phyloP scores from a whole-genome alignment of 768 basidiomycete genomes.

The Trametes cingulata region DNA sequence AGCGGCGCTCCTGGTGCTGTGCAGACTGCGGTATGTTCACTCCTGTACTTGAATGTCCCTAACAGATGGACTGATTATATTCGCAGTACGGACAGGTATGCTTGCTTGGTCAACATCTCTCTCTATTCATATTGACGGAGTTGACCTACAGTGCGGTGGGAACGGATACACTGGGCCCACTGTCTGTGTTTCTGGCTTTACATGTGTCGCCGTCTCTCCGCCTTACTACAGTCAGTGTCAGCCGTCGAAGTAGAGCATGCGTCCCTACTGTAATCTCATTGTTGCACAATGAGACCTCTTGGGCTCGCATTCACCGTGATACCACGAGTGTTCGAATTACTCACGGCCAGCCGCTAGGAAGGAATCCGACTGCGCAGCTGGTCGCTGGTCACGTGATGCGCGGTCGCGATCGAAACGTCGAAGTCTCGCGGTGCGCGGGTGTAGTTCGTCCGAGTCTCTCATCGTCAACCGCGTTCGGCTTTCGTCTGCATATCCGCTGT shows the following conservation, averaged over 20 bases:
- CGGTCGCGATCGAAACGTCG: conserved; percentile 7
- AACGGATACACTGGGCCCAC: conserved; percentile 25
- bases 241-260: background rate
- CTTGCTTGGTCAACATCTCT: background rate
- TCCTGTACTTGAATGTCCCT: background rate
- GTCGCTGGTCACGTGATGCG: conserved; percentile 8
- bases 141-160: conserved; percentile 23
- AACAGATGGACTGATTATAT: background rate
- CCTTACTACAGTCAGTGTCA: conserved; percentile 33
- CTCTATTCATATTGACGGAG: background rate
- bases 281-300: too few relatives aligned
- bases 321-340: too few relatives aligned
- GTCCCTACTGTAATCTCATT: background rate
- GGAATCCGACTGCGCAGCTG: background rate
- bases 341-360: too few relatives aligned
- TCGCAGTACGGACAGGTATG: conserved; percentile 27
- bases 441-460: background rate
- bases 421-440: background rate
- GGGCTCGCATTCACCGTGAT: too few relatives aligned
- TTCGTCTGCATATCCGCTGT: conserved; percentile 1
- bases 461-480: background rate
- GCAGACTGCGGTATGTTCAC: conserved; percentile 23
- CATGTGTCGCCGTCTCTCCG: conserved; percentile 27
- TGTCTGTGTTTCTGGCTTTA: conserved; percentile 23
- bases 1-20: conserved; percentile 10